phyloP scores from a whole-genome alignment of 2,329 filamentous ascomycete species.

The Talaromyces sp. region DNA sequence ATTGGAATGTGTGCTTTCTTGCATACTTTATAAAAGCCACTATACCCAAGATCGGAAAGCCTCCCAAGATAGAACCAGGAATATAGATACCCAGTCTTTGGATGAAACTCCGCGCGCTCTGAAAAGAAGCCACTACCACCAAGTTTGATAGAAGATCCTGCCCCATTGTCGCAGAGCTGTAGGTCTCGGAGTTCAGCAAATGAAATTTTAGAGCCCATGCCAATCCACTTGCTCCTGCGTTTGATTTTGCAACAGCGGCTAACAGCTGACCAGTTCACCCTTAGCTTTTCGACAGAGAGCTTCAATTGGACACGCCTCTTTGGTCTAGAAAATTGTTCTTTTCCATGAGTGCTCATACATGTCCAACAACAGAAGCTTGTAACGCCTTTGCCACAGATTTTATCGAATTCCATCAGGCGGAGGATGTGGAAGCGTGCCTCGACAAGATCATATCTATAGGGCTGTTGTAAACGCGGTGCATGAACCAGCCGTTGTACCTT shows the following conservation, averaged over 20 bases:
- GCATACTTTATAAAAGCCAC: background rate
- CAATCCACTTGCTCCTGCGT: background rate
- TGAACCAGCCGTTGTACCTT: background rate
- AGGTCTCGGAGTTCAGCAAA: slow-evolving; percentile 2
- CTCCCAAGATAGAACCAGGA: slow-evolving; percentile 6
- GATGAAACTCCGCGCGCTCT: slow-evolving; percentile 7
- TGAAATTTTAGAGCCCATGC: slow-evolving; percentile 1
- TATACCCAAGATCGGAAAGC: background rate
- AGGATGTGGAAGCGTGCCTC: slow-evolving; percentile 2
- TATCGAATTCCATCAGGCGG: slow-evolving; percentile 4
- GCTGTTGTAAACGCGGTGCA: background rate
- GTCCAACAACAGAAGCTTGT: background rate
- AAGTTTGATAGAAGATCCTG: slow-evolving; percentile 1
- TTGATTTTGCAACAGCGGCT: background rate
- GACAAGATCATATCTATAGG: slow-evolving; percentile 3
- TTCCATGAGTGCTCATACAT: slow-evolving; percentile 1
- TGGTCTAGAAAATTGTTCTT: background rate
- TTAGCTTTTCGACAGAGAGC: slow-evolving; percentile 6
- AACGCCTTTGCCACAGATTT: background rate
- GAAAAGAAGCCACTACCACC: slow-evolving; percentile 11
- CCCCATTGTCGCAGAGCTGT: background rate
- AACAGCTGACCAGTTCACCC: background rate
- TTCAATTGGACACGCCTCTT: slow-evolving; percentile 2
- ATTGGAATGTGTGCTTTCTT: background rate
- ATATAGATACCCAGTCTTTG: background rate